Percentiles rank a stretch among this genome's conserved stretches.
phyloP scores from a whole-genome alignment of 129 eudicot genomes.

The Arctium lappa region DNA sequence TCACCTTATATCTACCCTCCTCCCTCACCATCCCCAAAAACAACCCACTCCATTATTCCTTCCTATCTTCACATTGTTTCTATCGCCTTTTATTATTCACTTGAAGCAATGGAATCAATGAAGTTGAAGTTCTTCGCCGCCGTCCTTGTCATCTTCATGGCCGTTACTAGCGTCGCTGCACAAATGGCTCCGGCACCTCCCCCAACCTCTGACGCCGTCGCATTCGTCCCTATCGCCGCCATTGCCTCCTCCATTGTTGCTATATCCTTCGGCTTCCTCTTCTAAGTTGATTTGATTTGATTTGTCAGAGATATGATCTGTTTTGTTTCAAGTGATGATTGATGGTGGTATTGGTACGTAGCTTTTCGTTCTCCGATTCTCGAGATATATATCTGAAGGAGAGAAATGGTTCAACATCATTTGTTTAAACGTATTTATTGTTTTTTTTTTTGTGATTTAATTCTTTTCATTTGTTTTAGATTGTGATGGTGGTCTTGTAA shows the following conservation, averaged over 20 bases:
- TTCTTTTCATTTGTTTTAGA: constrained; percentile 3
- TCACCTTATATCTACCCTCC: background rate
- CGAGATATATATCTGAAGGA: too few species aligned
- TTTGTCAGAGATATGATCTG: background rate
- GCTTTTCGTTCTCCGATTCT: background rate
- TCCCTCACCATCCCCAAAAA: background rate
- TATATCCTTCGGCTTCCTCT: background rate
- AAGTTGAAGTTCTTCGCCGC: constrained; percentile 24
- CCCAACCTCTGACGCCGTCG: constrained; percentile 17
- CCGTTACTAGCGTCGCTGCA: constrained; percentile 13
- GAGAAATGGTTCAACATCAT: background rate
- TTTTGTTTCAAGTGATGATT: background rate
- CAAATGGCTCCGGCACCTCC: constrained; percentile 26
- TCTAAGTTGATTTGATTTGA: background rate
- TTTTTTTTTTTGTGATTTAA: background rate
- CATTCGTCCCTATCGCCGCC: constrained; percentile 22
- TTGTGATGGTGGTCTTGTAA: constrained; percentile 15
- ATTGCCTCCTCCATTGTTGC: constrained; percentile 19
- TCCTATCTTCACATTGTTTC: background rate
- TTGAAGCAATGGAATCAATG: constrained; percentile 29
- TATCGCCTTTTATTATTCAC: background rate
- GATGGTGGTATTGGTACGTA: background rate
- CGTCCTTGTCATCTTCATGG: constrained; percentile 26
- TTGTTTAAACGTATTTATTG: constrained; percentile 5
- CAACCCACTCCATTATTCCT: background rate